phyloP scores from a whole-genome alignment of 768 basidiomycete species.

The Pseudohyphozyma bogoriensis region DNA sequence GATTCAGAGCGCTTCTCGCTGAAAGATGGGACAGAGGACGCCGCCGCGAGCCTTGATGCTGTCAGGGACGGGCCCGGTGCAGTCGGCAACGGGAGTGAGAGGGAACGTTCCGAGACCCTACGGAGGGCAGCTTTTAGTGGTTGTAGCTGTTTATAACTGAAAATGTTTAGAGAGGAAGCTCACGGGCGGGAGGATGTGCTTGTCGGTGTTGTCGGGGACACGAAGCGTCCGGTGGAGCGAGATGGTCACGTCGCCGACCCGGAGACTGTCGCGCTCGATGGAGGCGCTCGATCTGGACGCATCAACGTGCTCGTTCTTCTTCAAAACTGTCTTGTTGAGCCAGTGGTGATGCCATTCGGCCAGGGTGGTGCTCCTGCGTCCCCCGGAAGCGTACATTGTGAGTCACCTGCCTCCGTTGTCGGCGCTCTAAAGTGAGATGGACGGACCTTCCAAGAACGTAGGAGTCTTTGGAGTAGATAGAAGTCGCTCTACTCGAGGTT shows the following conservation, averaged over 20 bases:
- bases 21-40: not conserved
- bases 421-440: too few relatives aligned
- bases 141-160: not conserved
- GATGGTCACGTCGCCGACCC: not conserved
- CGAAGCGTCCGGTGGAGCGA: not conserved
- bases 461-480: not conserved
- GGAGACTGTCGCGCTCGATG: not conserved
- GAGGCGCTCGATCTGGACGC: not conserved
- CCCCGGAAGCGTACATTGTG: too few relatives aligned
- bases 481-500: not conserved
- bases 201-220: not conserved
- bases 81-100: not conserved
- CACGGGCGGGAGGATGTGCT: not conserved
- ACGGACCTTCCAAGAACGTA: not conserved
- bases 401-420: too few relatives aligned
- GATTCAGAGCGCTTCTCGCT: slow-evolving; percentile 1
- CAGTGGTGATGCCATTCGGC: not conserved
- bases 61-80: not conserved
- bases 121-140: not conserved
- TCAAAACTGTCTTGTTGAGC: too few relatives aligned
- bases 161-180: not conserved
- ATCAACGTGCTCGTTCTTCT: not conserved
- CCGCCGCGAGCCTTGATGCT: not conserved
- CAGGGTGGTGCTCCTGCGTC: not conserved
- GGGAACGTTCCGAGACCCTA: not conserved